Evolutionary conservation across 2,329 filamentous ascomycete species (phyloP).

Genomic region (Diaporthe eres): DNA sequence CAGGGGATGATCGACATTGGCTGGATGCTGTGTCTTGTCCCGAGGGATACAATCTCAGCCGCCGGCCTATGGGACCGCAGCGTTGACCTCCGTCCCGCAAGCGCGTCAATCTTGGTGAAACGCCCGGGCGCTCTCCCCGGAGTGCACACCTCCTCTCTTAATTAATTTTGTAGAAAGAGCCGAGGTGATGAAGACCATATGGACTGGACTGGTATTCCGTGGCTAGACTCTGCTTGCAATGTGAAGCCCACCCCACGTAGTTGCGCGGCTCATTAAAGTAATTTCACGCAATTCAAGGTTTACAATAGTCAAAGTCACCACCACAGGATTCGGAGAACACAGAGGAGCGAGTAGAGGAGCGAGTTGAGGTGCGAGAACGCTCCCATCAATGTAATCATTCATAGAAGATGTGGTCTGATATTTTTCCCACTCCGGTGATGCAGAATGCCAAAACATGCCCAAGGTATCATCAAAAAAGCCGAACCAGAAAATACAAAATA

Average conservation of each 20-base stretch:
- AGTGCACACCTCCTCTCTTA: not conserved
- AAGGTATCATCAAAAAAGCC: slow-evolving; percentile 33
- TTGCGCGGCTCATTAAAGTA: not conserved
- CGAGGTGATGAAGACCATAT: not conserved
- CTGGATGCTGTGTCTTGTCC: slow-evolving; percentile 17
- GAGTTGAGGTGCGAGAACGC: slow-evolving; percentile 13
- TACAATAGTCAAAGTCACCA: not conserved
- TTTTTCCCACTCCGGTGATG: slow-evolving; percentile 26
- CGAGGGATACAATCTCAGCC: slow-evolving; percentile 18
- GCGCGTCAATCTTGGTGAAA: slow-evolving; percentile 22
- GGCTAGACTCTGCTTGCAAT: not conserved
- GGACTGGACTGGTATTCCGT: not conserved
- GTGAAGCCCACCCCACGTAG: too few relatives aligned
- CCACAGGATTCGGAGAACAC: not conserved
- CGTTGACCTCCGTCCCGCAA: not conserved
- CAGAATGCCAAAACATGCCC: slow-evolving; percentile 30
- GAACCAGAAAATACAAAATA: slow-evolving; percentile 18
- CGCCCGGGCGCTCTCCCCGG: slow-evolving; percentile 7
- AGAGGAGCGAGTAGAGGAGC: too few relatives aligned
- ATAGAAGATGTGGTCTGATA: slow-evolving; percentile 12
- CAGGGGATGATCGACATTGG: slow-evolving; percentile 15
- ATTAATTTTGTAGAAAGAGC: not conserved
- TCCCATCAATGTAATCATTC: slow-evolving; percentile 2
- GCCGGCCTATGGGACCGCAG: slow-evolving; percentile 7
- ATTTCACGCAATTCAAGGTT: not conserved